Evolutionary conservation across 2,329 filamentous ascomycete species (phyloP), one percentile per base, ranked within the genome.

Genomic region (Hirsutella minnesotensis): DNA sequence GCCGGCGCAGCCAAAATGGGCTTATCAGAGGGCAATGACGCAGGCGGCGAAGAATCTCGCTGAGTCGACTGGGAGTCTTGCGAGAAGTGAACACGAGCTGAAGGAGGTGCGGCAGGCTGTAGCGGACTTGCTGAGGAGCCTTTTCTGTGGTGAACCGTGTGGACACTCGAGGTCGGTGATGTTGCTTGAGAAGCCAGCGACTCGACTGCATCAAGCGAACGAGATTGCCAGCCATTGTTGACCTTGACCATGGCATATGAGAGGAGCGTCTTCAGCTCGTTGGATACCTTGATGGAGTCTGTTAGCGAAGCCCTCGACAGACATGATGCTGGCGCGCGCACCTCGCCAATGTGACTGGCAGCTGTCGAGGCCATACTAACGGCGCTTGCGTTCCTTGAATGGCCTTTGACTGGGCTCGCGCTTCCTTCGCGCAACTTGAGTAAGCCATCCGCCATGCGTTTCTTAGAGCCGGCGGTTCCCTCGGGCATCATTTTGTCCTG

Each of bases 231-330:
- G 45, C 86, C 87, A 56, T 94, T 81, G 58, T 87, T 86, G 34
- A 95, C 84, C 62, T 95, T 95, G 57, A 94, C 75, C 75, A 94
- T 92, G 49, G 90, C 90, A 61, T 95, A 95, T 7, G 87, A 86
- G 22, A 96, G 73, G 53, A 87, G 83, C 40, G 87, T 81, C 57
- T 82, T 83, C 41, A 96, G 73, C 56, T 90, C 84, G 43, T 81
- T 77, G 34, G 86, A 87, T 42, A 86, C 67, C 83, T 88, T n/a
- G 16, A n/a, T 16, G 18, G 33, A 35, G 15, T 2, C 7, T 19
- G 33, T 35, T 19, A 35, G 33, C 16, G n/a, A 16, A 9, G 15
- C 4, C 33, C 9, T 3, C n/a, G 16, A 18, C 15, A 2, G 18
- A n/a, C n/a, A 58, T 7, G 34, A 29, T 38, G 36, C 18, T 47